Percentiles rank a stretch among this genome's conserved stretches.
Conservation (phyloP, 148 eudicot species). For the Camellia sinensis region DNA sequence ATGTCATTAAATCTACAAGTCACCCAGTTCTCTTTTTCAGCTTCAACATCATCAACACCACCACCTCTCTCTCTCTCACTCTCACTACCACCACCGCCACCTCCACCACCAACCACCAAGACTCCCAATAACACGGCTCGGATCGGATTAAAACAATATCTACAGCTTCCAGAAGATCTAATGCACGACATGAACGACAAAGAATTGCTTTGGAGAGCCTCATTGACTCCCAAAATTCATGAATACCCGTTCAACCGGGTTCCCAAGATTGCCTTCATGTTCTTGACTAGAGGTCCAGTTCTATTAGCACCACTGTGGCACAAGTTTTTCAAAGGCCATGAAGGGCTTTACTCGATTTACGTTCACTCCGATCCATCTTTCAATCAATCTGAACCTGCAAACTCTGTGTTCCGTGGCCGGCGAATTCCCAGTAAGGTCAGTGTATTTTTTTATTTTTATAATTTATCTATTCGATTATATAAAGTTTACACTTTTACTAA, state of each 20-base stretch:
- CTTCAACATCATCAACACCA: neutral
- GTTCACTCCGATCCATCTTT: slow-evolving; percentile 45
- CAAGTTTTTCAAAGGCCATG: slow-evolving; percentile 58
- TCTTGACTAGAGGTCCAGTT: slow-evolving; percentile 50
- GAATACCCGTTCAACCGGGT: slow-evolving; percentile 38
- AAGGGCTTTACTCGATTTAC: slow-evolving; percentile 54
- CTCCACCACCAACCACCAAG: neutral
- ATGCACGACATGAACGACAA: slow-evolving; percentile 48
- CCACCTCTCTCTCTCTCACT: neutral
- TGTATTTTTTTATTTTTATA: neutral
- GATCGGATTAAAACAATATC: neutral
- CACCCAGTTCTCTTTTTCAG: slow-evolving; percentile 21
- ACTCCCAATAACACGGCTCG: neutral
- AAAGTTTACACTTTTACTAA: no score
- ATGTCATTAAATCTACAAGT: slow-evolving; percentile 27
- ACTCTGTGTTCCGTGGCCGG: slow-evolving; percentile 51
- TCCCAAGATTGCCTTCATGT: slow-evolving; percentile 73
- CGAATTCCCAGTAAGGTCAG: slow-evolving; percentile 73
- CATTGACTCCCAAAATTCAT: slow-evolving; percentile 46
- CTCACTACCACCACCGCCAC: neutral
- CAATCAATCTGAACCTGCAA: slow-evolving; percentile 27
- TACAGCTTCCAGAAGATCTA: slow-evolving; percentile 4
- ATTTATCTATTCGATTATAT: no score
- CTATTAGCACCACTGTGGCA: slow-evolving; percentile 64
- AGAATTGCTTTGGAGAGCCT: slow-evolving; percentile 61